A percentile compares a stretch with the other conserved stretches of the same genome.
Evolutionary conservation across 148 eudicot species (phyloP).

Genomic region (Arctostaphylos glauca): DNA sequence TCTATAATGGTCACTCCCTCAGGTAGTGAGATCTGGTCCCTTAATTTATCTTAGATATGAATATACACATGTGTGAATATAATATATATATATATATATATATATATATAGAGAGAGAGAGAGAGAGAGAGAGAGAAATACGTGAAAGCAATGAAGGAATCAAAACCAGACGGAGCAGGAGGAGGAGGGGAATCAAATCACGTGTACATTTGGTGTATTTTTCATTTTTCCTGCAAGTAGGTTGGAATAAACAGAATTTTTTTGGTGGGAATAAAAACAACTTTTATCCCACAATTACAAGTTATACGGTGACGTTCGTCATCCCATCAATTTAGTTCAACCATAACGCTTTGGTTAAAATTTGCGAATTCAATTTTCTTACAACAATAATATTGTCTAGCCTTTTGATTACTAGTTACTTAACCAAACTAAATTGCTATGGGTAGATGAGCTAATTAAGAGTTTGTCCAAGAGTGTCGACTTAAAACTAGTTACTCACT

Average conservation of each 20-base stretch:
- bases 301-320: background rate
- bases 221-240: background rate
- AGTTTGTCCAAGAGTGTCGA: background rate
- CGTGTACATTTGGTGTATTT: background rate
- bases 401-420: background rate
- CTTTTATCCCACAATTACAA: background rate
- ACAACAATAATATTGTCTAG: background rate
- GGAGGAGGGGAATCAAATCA: slow-evolving; percentile 18
- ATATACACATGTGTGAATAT: no score
- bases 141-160: background rate
- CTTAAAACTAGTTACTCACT: background rate
- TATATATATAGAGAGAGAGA: no score
- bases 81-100: background rate
- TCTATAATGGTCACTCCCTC: background rate
- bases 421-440: background rate
- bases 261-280: background rate
- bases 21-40: background rate
- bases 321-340: background rate
- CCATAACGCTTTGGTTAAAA: background rate
- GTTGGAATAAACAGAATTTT: background rate
- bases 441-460: slow-evolving; percentile 5
- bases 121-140: no score
- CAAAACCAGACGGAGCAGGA: background rate
- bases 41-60: background rate
- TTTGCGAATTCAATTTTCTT: background rate